Percentiles rank a stretch among this genome's conserved stretches.
These are phyloP conservation scores for Tuber melanosporum DNA, from an alignment of 495 filamentous ascomycete genomes.

Conservation along the genomic window DNA sequence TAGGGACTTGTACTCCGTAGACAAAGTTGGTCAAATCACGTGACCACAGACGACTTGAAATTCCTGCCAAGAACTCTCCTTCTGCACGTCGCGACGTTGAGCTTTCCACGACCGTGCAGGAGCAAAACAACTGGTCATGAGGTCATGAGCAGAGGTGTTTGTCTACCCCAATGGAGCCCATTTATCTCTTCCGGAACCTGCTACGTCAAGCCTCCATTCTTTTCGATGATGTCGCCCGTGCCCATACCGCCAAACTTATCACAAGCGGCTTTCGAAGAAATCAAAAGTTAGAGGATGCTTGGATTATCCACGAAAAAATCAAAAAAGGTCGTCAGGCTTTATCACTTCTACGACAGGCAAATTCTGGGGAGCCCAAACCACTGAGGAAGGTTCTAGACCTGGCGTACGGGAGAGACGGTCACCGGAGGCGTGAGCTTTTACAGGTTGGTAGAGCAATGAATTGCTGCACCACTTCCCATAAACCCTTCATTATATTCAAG, in stretches of 20 bases:
- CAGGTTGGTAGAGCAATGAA: constrained; percentile 46
- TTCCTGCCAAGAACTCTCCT: not conserved
- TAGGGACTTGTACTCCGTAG: no score
- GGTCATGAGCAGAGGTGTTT: not conserved
- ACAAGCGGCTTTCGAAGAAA: constrained; percentile 50
- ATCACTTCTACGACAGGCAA: constrained; percentile 52
- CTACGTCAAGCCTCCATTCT: constrained; percentile 83
- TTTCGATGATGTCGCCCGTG: constrained; percentile 62
- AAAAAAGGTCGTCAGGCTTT: constrained; percentile 43
- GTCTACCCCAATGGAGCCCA: constrained; percentile 44
- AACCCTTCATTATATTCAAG: constrained; percentile 8
- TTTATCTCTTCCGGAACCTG: constrained; percentile 65
- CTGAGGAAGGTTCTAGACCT: constrained; percentile 58
- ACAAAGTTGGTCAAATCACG: not conserved
- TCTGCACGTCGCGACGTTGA: not conserved
- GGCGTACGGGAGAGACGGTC: constrained; percentile 70
- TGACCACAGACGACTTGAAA: not conserved
- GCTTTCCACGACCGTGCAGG: not conserved
- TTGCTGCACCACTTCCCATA: constrained; percentile 27
- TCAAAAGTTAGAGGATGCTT: constrained; percentile 27
- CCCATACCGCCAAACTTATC: constrained; percentile 55
- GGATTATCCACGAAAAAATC: constrained; percentile 24
- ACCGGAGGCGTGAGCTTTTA: constrained; percentile 58
- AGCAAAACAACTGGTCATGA: not conserved
- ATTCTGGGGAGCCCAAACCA: constrained; percentile 56